Percentiles rank a stretch among this genome's conserved stretches.
Evolutionary conservation across 2,329 filamentous ascomycete genomes (phyloP).

Genomic region (Fusarium concolor): DNA sequence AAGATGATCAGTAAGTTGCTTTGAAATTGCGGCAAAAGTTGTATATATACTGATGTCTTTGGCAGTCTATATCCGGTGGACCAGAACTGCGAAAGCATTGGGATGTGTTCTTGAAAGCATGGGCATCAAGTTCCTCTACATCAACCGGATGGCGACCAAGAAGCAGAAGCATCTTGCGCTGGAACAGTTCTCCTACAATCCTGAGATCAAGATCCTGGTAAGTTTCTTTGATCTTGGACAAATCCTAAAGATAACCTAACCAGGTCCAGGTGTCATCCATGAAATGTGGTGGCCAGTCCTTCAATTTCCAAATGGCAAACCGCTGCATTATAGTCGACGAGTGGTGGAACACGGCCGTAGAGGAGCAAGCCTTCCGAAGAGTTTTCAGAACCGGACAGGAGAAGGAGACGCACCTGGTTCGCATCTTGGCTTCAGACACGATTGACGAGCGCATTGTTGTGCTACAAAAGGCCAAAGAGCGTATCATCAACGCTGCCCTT

Average conservation of each 20-base stretch:
- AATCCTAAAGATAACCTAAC: not conserved
- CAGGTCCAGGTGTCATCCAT: conserved; percentile 51
- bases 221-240: conserved; percentile 11
- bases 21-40: fast-evolving
- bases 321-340: conserved; percentile 66
- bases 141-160: conserved; percentile 44
- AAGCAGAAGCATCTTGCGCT: conserved; percentile 38
- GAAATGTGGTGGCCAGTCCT: conserved; percentile 52
- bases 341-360: conserved; percentile 71
- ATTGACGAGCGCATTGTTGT: conserved; percentile 68
- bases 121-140: conserved; percentile 53
- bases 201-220: conserved; percentile 51
- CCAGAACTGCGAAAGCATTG: conserved; percentile 49
- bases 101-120: conserved; percentile 51
- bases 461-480: conserved; percentile 68
- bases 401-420: conserved; percentile 68
- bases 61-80: conserved; percentile 54
- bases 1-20: conserved; percentile 54
- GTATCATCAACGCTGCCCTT: conserved; percentile 53
- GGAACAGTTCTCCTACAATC: conserved; percentile 33
- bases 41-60: fast-evolving
- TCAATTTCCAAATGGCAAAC: conserved; percentile 59
- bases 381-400: conserved; percentile 74
- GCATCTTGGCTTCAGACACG: conserved; percentile 65
- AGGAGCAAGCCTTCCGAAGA: conserved; percentile 72